Conservation (phyloP, 2,329 filamentous ascomycete genomes). For the Apiospora koreana region DNA sequence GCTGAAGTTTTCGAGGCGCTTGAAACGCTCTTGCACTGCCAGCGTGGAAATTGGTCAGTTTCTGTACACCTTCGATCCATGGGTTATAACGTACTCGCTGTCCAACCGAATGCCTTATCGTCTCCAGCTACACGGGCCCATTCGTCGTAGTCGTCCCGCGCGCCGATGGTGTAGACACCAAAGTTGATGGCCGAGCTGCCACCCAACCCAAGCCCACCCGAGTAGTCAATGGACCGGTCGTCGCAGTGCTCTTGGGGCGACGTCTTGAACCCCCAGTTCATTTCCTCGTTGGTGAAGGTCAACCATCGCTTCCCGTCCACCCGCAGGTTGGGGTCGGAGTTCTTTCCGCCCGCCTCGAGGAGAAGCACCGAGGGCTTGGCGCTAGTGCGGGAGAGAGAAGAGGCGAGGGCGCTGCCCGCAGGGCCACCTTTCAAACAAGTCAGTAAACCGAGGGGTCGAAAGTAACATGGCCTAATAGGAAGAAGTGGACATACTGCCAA, state of each 20-base stretch:
- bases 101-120: conserved; percentile 53
- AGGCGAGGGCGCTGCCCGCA: conserved; percentile 57
- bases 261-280: conserved; percentile 57
- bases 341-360: conserved; percentile 58
- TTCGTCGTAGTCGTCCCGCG: conserved; percentile 61
- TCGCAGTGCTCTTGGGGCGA: conserved; percentile 45
- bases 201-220: conserved; percentile 52
- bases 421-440: conserved; percentile 50
- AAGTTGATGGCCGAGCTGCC: conserved; percentile 58
- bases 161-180: conserved; percentile 54
- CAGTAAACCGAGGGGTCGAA: neutral
- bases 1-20: conserved; percentile 56
- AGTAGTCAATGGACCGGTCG: conserved; percentile 47
- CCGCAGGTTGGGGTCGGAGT: conserved; percentile 47
- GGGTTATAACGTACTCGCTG: conserved; percentile 31
- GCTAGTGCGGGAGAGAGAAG: conserved; percentile 47
- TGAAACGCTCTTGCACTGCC: conserved; percentile 46
- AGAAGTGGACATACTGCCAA: conserved; percentile 31
- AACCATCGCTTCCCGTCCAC: conserved; percentile 57
- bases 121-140: conserved; percentile 60
- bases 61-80: too few relatives aligned
- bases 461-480: neutral
- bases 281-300: conserved; percentile 46
- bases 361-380: conserved; percentile 56
- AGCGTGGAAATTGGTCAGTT: too few relatives aligned